Conservation (phyloP, 2,329 filamentous ascomycete species). For the Geosmithia morbida region DNA sequence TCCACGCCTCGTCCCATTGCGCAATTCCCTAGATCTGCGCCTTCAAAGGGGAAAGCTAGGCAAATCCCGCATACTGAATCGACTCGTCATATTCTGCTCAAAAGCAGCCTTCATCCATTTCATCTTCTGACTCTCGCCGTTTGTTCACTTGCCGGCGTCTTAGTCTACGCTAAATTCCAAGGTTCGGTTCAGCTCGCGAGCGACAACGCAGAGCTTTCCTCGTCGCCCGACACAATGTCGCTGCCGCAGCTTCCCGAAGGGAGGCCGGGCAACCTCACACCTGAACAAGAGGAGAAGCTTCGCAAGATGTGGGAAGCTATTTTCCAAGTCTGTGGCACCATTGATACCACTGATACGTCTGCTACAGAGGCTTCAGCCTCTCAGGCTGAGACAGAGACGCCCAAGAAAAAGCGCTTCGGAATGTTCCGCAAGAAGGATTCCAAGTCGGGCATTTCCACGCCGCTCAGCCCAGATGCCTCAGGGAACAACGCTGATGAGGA, state of each 20-base stretch:
- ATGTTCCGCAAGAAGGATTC: slow-evolving; percentile 50
- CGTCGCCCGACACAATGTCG: slow-evolving; percentile 18
- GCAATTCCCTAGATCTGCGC: background rate
- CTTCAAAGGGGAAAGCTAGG: background rate
- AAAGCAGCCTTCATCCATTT: background rate
- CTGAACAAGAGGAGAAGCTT: slow-evolving; percentile 77
- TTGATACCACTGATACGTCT: slow-evolving; percentile 11
- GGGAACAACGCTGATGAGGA: slow-evolving; percentile 41
- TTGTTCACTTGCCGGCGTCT: background rate
- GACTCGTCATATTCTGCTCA: background rate
- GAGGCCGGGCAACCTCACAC: slow-evolving; percentile 73
- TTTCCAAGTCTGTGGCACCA: slow-evolving; percentile 60
- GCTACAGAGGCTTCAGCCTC: slow-evolving; percentile 6
- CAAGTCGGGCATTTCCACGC: slow-evolving; percentile 16
- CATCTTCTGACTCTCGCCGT: background rate
- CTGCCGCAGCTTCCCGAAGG: slow-evolving; percentile 40
- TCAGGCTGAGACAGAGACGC: slow-evolving; percentile 31
- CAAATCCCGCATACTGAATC: background rate
- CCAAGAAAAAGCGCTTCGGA: slow-evolving; percentile 60
- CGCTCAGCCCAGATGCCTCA: slow-evolving; percentile 13
- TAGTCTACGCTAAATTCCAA: background rate
- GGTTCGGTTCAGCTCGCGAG: background rate
- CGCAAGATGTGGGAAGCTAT: slow-evolving; percentile 72
- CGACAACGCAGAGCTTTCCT: background rate
- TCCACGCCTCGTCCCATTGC: background rate